phyloP scores from a whole-genome alignment of 805 yeast genomes.

The Naumovozyma dairenensis region DNA sequence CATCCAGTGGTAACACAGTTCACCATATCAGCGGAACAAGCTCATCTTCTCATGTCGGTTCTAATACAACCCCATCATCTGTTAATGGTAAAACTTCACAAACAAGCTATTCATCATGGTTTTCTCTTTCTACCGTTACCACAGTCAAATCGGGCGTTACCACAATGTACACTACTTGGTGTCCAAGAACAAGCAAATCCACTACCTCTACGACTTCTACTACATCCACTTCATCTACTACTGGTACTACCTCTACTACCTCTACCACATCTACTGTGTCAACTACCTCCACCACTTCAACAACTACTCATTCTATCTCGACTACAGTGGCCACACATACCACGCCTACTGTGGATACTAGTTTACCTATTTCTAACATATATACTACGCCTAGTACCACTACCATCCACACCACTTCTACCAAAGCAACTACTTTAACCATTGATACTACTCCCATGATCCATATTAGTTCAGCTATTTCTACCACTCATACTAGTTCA shows the following conservation, averaged over 20 bases:
- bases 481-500: slow-evolving; percentile 1
- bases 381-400: not conserved
- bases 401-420: not conserved
- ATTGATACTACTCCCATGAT: too few species aligned
- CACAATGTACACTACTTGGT: slow-evolving; percentile 34
- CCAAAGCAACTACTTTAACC: not conserved
- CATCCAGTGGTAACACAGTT: too few species aligned
- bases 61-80: too few species aligned
- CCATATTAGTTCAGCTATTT: slow-evolving; percentile 2
- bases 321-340: not conserved
- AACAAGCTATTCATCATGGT: not conserved
- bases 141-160: slow-evolving; percentile 4
- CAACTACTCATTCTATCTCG: not conserved
- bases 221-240: not conserved
- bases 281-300: not conserved
- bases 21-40: too few species aligned
- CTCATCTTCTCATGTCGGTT: too few species aligned
- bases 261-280: not conserved
- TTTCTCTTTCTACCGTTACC: slow-evolving; percentile 2
- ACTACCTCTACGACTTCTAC: not conserved
- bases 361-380: not conserved
- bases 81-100: too few species aligned
- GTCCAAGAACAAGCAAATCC: slow-evolving; percentile 19
- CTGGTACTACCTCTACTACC: not conserved
- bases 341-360: not conserved